phyloP scores from a whole-genome alignment of 1,284 basidiomycete genomes.

The Irpex sp. region DNA sequence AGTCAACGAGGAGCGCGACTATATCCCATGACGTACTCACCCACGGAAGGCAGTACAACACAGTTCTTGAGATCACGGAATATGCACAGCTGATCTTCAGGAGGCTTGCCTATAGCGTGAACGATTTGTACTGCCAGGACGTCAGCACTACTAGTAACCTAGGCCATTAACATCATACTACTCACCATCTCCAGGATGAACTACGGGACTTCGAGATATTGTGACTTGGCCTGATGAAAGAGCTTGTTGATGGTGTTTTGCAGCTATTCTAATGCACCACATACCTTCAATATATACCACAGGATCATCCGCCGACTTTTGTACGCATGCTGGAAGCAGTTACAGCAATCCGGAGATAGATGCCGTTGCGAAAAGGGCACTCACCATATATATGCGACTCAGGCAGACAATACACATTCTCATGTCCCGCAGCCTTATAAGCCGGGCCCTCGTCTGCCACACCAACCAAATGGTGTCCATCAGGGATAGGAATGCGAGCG shows the following conservation, averaged over 20 bases:
- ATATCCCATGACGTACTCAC: constrained; percentile 30
- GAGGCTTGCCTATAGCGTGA: constrained; percentile 68
- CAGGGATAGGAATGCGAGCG: constrained; percentile 67
- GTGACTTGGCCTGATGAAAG: constrained; percentile 35
- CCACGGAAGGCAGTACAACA: constrained; percentile 68
- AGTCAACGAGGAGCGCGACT: not conserved
- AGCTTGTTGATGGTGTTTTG: not conserved
- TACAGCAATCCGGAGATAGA: not conserved
- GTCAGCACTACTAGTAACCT: not conserved
- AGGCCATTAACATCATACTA: not conserved
- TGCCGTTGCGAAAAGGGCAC: constrained; percentile 2
- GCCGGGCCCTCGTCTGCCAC: constrained; percentile 75
- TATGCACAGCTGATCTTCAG: constrained; percentile 48
- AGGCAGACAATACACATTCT: constrained; percentile 50
- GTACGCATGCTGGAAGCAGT: constrained; percentile 14
- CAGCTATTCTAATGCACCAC: not conserved
- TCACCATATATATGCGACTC: constrained; percentile 62
- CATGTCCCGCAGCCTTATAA: constrained; percentile 43
- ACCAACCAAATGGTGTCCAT: constrained; percentile 67
- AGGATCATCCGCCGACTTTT: constrained; percentile 9
- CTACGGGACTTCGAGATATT: constrained; percentile 66
- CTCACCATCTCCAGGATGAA: constrained; percentile 70
- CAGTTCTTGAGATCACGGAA: constrained; percentile 67
- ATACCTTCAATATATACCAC: constrained; percentile 15
- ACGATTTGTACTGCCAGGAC: constrained; percentile 57